phyloP scores from a whole-genome alignment of 2,329 filamentous ascomycete species.

The Byssoonygena ceratinophila region DNA sequence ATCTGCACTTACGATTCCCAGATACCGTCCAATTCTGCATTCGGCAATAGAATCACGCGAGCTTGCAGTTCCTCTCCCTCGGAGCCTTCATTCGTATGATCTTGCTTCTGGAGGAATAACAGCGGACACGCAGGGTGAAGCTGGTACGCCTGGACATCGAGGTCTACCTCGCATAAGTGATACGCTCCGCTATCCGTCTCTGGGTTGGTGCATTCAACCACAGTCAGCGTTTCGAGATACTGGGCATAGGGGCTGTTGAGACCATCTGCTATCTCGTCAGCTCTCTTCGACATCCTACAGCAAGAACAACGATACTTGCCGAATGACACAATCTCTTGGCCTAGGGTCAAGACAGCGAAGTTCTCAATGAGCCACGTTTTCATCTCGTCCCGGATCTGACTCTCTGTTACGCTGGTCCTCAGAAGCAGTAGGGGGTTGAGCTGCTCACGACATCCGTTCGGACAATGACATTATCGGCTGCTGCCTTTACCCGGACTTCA shows the following conservation, averaged over 20 bases:
- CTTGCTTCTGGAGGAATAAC: conserved; percentile 18
- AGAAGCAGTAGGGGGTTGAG: neutral
- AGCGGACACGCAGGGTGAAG: conserved; percentile 20
- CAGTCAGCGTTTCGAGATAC: conserved; percentile 27
- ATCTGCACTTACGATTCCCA: conserved; percentile 34
- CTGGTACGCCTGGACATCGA: conserved; percentile 37
- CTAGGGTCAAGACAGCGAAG: conserved; percentile 27
- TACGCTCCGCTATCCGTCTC: conserved; percentile 21
- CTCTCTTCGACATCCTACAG: neutral
- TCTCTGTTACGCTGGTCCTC: neutral
- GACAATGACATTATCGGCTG: conserved; percentile 21
- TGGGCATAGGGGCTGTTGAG: conserved; percentile 20
- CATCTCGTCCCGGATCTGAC: conserved; percentile 30
- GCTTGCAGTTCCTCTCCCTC: conserved; percentile 25
- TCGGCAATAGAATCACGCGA: conserved; percentile 30
- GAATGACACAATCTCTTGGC: conserved; percentile 26
- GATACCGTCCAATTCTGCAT: conserved; percentile 30
- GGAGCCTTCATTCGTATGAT: conserved; percentile 14
- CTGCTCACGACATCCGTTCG: conserved; percentile 26
- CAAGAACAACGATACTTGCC: conserved; percentile 18
- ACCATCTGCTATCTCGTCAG: conserved; percentile 18
- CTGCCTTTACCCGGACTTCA: conserved; percentile 29
- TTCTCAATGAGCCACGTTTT: conserved; percentile 28
- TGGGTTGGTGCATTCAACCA: conserved; percentile 33
- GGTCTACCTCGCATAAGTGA: conserved; percentile 26